These are phyloP conservation scores for Cucumis melo DNA, from an alignment of 306 rosid species.

Conservation along the genomic window DNA sequence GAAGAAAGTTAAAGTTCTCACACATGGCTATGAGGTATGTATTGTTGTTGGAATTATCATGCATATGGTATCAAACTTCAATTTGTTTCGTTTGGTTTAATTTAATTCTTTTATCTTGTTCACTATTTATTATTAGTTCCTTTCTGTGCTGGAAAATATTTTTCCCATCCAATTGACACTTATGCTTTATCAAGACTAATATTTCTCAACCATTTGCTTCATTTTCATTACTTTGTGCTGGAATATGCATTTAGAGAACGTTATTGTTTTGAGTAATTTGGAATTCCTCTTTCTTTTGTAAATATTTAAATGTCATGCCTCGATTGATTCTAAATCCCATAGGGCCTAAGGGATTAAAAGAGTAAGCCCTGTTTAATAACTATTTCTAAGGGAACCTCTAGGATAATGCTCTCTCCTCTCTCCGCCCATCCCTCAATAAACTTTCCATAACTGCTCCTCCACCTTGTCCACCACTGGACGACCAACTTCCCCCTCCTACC, in stretches of 20 bases:
- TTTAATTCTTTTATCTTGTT: not conserved
- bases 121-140: not conserved
- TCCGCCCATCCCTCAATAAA: too few relatives aligned
- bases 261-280: not conserved
- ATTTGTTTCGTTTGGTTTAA: not conserved
- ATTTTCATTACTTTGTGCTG: not conserved
- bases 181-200: not conserved
- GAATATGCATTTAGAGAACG: not conserved
- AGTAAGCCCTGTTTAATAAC: too few relatives aligned
- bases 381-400: too few relatives aligned
- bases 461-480: too few relatives aligned
- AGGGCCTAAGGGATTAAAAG: too few relatives aligned
- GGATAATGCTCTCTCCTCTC: not conserved
- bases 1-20: constrained; percentile 61
- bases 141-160: not conserved
- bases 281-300: not conserved
- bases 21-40: constrained; percentile 90
- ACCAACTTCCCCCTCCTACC: too few relatives aligned
- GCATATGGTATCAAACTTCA: not conserved
- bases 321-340: not conserved
- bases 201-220: not conserved
- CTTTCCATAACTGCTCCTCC: too few relatives aligned
- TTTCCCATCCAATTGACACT: not conserved
- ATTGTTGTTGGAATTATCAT: constrained; percentile 2
- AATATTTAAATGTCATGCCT: not conserved